Evolutionary conservation across 2,329 filamentous ascomycete genomes (phyloP), one percentile per base, ranked within the genome.

Genomic region (Venturia oleaginea): DNA sequence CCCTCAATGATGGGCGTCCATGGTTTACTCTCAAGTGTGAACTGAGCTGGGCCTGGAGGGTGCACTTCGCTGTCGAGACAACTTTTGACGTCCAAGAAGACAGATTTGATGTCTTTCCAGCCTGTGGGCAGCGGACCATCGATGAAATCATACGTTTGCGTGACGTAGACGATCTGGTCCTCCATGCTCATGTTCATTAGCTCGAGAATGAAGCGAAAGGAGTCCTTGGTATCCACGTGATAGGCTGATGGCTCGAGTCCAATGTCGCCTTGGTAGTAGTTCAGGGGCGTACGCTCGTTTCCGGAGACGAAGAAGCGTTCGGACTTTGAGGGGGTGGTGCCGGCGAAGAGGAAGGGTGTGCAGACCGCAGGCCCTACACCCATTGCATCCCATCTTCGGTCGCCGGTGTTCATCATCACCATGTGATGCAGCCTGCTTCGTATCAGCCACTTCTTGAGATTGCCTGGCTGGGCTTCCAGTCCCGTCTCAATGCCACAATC

Each of bases 171-270:
- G 3, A 48, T 24, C 22, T 38, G 30, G 27, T 65, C 64, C 15
- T 65, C 60, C 64, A 65, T 65, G 43, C 48, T 64, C 38, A 43
- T 43, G 40, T 65, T 65, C 64, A 65, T 65, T 7, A 65, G 37
- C 11, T 65, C 64, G 11, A 65, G 2, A 34, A 64, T 64, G 27
- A 34, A 62, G 17, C 17, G 17, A 34, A 64, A 63, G 4, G 55
- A 13, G 43, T 65, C 64, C 11, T 34, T 34, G 5, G 13, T 22
- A 3, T 46, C 13, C 4, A 65, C 15, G 22, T 63, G 40, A 32
- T 65, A 65, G 10, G 30, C 64, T 8, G 13, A 42, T 19, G 32
- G 22, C 43, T 61, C 42, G 32, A 42, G 11, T 15, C 11, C n/a
- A 15, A 22, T 30, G 43, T 51, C 55, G 15, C 22, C 32, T 15